A percentile compares a stretch with the other conserved stretches of the same genome.
Conservation (phyloP, 129 eudicot genomes). For the Smallanthus sonchifolius region DNA sequence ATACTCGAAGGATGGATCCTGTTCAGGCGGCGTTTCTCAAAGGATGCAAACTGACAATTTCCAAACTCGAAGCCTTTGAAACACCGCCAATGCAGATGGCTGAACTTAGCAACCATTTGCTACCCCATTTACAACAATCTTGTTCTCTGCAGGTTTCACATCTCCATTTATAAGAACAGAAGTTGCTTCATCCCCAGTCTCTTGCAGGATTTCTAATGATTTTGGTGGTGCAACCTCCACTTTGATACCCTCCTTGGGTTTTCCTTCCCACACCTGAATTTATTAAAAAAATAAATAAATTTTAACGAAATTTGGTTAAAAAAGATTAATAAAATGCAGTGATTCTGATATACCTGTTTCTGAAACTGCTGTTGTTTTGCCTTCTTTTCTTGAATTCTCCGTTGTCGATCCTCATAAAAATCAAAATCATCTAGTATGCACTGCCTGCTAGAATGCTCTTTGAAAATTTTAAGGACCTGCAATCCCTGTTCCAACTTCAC, state of each 20-base stretch:
- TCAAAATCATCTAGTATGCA: slow-evolving; percentile 82
- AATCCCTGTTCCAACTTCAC: slow-evolving; percentile 72
- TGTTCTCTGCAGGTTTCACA: slow-evolving; percentile 17
- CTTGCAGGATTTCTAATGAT: slow-evolving; percentile 28
- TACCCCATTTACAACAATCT: slow-evolving; percentile 20
- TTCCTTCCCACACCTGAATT: slow-evolving; percentile 58
- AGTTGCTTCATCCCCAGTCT: slow-evolving; percentile 25
- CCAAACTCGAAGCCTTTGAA: neutral
- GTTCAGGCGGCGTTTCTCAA: slow-evolving; percentile 16
- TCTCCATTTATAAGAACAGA: slow-evolving; percentile 36
- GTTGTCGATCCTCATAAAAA: slow-evolving; percentile 72
- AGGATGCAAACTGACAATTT: neutral
- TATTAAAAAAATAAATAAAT: neutral
- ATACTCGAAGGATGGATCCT: slow-evolving; percentile 19
- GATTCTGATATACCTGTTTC: slow-evolving; percentile 42
- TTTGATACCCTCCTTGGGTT: slow-evolving; percentile 32
- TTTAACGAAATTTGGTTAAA: neutral
- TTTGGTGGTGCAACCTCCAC: slow-evolving; percentile 35
- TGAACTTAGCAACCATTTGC: slow-evolving; percentile 34
- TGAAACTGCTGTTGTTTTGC: slow-evolving; percentile 65
- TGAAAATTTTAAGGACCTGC: slow-evolving; percentile 64
- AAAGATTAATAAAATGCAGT: neutral
- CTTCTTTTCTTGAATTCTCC: slow-evolving; percentile 69
- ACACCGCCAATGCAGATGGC: neutral
- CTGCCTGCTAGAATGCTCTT: slow-evolving; percentile 61